These are phyloP conservation scores for Rhodamnia argentea DNA, from an alignment of 345 rosid species.

Conservation along the genomic window DNA sequence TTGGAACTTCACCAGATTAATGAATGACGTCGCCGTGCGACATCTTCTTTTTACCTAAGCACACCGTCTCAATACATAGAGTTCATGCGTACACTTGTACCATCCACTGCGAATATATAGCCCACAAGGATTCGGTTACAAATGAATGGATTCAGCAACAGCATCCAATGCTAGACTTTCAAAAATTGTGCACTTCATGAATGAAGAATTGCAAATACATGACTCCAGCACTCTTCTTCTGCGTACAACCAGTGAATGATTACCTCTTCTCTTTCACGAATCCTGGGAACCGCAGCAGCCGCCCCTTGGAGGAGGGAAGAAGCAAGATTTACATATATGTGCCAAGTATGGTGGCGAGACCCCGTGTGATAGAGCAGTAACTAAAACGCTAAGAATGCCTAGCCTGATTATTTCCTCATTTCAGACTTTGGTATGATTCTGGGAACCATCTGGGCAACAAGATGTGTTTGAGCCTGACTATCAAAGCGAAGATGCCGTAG, in stretches of 20 bases:
- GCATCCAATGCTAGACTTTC: not conserved
- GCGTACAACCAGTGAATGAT: not conserved
- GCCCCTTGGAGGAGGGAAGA: not conserved
- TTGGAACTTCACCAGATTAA: not conserved
- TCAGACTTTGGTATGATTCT: slow-evolving; percentile 20
- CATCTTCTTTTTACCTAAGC: not conserved
- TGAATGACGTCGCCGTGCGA: not conserved
- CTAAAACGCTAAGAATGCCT: not conserved
- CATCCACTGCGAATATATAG: not conserved
- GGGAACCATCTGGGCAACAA: slow-evolving; percentile 41
- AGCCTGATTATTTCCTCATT: slow-evolving; percentile 2
- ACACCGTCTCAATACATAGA: not conserved
- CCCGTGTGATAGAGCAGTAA: not conserved
- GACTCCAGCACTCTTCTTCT: not conserved
- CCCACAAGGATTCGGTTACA: not conserved
- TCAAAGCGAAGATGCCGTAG: slow-evolving; percentile 49
- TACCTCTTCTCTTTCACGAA: not conserved
- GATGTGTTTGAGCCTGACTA: slow-evolving; percentile 45
- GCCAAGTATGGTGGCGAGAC: not conserved
- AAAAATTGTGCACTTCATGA: not conserved
- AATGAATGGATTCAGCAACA: not conserved
- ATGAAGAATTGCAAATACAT: not conserved
- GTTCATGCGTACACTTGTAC: not conserved
- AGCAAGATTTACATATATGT: too few relatives aligned
- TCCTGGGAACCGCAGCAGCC: not conserved